These are phyloP conservation scores for Catharanthus roseus DNA, from an alignment of 257 asterid genomes.

Conservation along the genomic window DNA sequence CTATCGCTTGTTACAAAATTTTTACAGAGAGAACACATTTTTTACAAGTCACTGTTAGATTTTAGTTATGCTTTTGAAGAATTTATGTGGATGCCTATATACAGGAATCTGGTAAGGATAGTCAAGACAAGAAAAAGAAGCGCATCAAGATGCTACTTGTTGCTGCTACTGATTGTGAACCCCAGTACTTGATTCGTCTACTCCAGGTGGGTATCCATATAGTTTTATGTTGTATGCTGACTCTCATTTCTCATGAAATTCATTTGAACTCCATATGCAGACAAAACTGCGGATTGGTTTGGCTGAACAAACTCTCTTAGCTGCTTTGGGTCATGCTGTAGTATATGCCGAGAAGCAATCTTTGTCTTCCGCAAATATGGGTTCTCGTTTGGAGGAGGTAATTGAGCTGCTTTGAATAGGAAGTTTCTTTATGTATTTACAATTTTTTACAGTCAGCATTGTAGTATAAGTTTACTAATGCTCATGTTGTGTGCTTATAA, in stretches of 20 bases:
- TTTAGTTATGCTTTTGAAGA: conserved; percentile 16
- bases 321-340: conserved; percentile 81
- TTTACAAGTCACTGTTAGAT: not conserved
- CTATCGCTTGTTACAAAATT: not conserved
- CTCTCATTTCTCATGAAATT: conserved; percentile 23
- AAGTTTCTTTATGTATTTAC: not conserved
- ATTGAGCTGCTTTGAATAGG: conserved; percentile 11
- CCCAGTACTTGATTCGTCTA: conserved; percentile 86
- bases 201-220: conserved; percentile 60
- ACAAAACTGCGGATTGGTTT: conserved; percentile 81
- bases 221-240: conserved; percentile 11
- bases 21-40: not conserved
- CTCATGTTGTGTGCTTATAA: not conserved
- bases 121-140: conserved; percentile 89
- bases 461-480: not conserved
- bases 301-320: conserved; percentile 86
- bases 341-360: conserved; percentile 65
- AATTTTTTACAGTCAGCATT: not conserved
- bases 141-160: conserved; percentile 77
- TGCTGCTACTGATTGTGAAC: conserved; percentile 97
- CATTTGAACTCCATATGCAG: conserved; percentile 50
- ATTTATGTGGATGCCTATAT: conserved; percentile 15
- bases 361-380: conserved; percentile 45
- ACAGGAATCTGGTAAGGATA: conserved; percentile 94
- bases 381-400: conserved; percentile 75